Base-by-base conservation (phyloP, 2,329 filamentous ascomycete species). In the Sclerotinia subarctica region DNA sequence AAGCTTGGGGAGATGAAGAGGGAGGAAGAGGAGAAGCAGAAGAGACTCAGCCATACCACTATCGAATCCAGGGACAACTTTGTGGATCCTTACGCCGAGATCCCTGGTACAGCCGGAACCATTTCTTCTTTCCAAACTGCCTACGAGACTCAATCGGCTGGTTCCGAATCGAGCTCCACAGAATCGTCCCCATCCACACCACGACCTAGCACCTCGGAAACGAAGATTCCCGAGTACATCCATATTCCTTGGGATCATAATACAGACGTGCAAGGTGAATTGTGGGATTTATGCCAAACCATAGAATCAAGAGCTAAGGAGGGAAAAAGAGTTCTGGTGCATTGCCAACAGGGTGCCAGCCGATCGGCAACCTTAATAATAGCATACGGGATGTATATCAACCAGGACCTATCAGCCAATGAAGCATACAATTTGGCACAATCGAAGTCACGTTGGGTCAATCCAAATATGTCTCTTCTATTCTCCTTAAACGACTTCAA, bases 241-340 rank as follows among this genome's bases (percentile, higher is more conserved):
- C 92, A 96, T 76, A 89, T 95, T 74, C 90, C 88, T 1, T 95
- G 92, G 92, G 92, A 95, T 70, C 92, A 95, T 80, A 94, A 94
- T 78, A 94, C 91, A 0, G 90, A 95, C 69, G 94, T 96, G 72
- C 88, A 91, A 1, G 86, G 87, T 6, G 92, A 95, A 77, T 80
- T 95, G 26, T 88, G 92, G 82, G 83, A 82, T 58, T 82, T 96
- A 19, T 93, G 92, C 74, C 89, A 92, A 76, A 85, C 85, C 5
- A 93, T 96, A 69, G 90, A 94, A 70, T 85, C 87, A 51, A 85
- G 88, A 69, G 89, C 90, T 0, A 86, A 85, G 72, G 84, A 90
- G 70, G 89, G 90, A 58, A 94, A 94, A 80, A 90, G 87, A 73
- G 89, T 96, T 19, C 83, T 96, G 38, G 84, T 96, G 15, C 92